Percentiles rank a stretch among this genome's conserved stretches.
These are phyloP conservation scores for Parmelia sp. DNA, from an alignment of 495 filamentous ascomycete genomes.

Conservation along the genomic window DNA sequence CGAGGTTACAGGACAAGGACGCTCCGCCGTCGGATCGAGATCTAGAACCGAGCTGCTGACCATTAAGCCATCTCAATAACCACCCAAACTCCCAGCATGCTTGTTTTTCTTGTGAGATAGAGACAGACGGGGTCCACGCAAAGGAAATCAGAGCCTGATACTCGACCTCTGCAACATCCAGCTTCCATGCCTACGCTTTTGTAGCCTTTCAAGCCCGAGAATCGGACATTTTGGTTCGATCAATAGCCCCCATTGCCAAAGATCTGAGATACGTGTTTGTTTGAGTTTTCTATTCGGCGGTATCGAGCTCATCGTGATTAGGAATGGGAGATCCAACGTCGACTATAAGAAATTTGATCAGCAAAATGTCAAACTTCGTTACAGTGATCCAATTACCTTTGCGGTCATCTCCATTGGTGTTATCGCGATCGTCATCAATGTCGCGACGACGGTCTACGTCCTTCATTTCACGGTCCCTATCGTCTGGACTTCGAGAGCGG, in stretches of 20 bases:
- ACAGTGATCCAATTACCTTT: slow-evolving; percentile 63
- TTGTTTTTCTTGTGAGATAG: slow-evolving; percentile 8
- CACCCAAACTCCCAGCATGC: slow-evolving; percentile 8
- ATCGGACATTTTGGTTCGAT: not conserved
- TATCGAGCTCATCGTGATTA: slow-evolving; percentile 92
- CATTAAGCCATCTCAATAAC: slow-evolving; percentile 11
- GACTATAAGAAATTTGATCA: slow-evolving; percentile 29
- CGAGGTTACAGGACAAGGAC: slow-evolving; percentile 19
- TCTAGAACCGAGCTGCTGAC: slow-evolving; percentile 16
- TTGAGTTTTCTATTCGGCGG: slow-evolving; percentile 64
- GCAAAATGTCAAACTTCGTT: slow-evolving; percentile 3
- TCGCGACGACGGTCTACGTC: slow-evolving; percentile 62
- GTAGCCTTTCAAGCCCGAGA: not conserved
- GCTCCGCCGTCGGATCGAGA: slow-evolving; percentile 19
- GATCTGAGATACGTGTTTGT: not conserved
- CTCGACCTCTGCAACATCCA: slow-evolving; percentile 7
- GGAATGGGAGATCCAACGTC: slow-evolving; percentile 70
- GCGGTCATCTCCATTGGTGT: slow-evolving; percentile 59
- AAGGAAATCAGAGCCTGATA: slow-evolving; percentile 14
- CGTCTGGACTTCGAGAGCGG: slow-evolving; percentile 53
- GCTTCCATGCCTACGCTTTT: not conserved
- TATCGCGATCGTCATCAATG: slow-evolving; percentile 52
- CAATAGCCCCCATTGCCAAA: not conserved
- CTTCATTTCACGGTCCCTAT: slow-evolving; percentile 68
- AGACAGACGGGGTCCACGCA: slow-evolving; percentile 4